These are phyloP conservation scores for Boletus hoseneyae DNA, from an alignment of 1,284 basidiomycete genomes.

Conservation along the genomic window DNA sequence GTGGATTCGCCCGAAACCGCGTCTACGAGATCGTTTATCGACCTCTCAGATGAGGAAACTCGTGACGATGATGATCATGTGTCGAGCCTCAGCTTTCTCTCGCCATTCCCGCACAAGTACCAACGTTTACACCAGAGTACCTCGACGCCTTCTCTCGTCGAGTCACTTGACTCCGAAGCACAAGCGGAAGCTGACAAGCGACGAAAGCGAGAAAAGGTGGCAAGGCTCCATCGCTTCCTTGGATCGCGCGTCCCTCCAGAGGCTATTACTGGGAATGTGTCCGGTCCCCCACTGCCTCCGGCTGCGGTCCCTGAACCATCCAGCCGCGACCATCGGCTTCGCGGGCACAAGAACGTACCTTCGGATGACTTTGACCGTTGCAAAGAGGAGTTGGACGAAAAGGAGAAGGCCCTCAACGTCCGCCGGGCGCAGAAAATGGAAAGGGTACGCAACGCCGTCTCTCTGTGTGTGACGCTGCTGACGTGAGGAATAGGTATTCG, in stretches of 20 bases:
- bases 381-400: slow-evolving; percentile 63
- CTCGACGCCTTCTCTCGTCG: slow-evolving; percentile 45
- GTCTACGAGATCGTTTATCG: slow-evolving; percentile 58
- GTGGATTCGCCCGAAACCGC: slow-evolving; percentile 11
- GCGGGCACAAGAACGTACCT: slow-evolving; percentile 34
- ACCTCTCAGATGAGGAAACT: slow-evolving; percentile 60
- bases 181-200: slow-evolving; percentile 57
- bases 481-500: slow-evolving; percentile 58
- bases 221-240: slow-evolving; percentile 76
- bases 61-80: slow-evolving; percentile 15
- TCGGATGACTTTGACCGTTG: slow-evolving; percentile 56
- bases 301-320: slow-evolving; percentile 26
- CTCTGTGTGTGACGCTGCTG: slow-evolving; percentile 6
- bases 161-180: slow-evolving; percentile 49
- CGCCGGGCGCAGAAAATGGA: slow-evolving; percentile 80
- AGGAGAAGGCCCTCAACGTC: slow-evolving; percentile 74
- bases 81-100: slow-evolving; percentile 14
- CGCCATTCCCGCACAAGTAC: slow-evolving; percentile 14
- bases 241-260: slow-evolving; percentile 71
- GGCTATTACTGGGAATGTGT: slow-evolving; percentile 54
- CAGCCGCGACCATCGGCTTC: slow-evolving; percentile 11
- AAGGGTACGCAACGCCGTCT: slow-evolving; percentile 47
- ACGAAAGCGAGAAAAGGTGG: slow-evolving; percentile 68
- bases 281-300: slow-evolving; percentile 43
- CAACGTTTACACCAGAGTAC: slow-evolving; percentile 29